These are phyloP conservation scores for Pascua sp. DNA, from an alignment of 1,284 basidiomycete species.

Conservation along the genomic window DNA sequence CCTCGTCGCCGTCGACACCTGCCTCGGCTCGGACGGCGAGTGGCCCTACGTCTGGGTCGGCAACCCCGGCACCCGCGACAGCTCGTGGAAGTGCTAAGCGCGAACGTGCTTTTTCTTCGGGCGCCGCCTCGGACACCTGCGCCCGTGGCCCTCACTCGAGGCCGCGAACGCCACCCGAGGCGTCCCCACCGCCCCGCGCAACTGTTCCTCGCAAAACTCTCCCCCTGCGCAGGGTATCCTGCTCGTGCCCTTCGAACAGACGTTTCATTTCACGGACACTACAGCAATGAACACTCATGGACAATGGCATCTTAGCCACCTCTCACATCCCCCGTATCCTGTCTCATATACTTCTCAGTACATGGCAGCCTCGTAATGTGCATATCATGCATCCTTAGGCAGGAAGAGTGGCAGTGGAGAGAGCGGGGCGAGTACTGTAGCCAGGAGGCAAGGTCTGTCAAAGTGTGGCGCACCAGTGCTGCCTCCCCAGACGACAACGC, in stretches of 20 bases:
- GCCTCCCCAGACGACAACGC: too few species aligned
- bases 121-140: too few species aligned
- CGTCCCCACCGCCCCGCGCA: background rate
- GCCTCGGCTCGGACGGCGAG: slow-evolving; percentile 41
- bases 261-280: too few species aligned
- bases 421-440: too few species aligned
- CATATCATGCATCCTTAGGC: background rate
- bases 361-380: background rate
- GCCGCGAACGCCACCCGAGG: too few species aligned
- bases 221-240: too few species aligned
- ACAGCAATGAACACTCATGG: background rate
- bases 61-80: slow-evolving; percentile 34
- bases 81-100: slow-evolving; percentile 39
- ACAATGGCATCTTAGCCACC: background rate
- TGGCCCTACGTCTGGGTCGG: slow-evolving; percentile 45
- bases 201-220: background rate
- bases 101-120: background rate
- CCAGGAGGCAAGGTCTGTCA: too few species aligned
- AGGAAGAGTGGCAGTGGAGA: too few species aligned
- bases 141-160: too few species aligned
- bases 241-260: too few species aligned
- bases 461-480: too few species aligned
- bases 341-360: background rate
- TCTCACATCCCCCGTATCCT: background rate
- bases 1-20: slow-evolving; percentile 45